A percentile compares a stretch with the other conserved stretches of the same genome.
phyloP scores from a whole-genome alignment of 2,329 filamentous ascomycete genomes.

The Zasmidium cellare region DNA sequence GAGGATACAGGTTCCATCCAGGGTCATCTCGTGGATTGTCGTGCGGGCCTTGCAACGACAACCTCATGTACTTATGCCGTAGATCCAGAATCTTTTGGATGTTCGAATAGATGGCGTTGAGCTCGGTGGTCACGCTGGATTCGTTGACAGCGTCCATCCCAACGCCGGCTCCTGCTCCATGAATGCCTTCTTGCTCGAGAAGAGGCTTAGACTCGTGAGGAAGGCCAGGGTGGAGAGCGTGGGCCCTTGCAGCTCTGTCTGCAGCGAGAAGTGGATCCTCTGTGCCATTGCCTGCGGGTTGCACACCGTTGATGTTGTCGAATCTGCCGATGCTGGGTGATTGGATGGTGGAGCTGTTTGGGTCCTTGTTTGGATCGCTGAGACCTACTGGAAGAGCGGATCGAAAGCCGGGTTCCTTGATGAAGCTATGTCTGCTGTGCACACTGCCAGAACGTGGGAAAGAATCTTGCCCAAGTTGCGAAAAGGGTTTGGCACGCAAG shows the following conservation, averaged over 20 bases:
- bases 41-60: slow-evolving; percentile 77
- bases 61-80: slow-evolving; percentile 80
- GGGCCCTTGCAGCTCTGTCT: slow-evolving; percentile 50
- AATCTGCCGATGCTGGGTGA: slow-evolving; percentile 33
- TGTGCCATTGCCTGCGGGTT: not conserved
- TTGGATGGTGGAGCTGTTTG: slow-evolving; percentile 31
- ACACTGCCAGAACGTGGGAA: slow-evolving; percentile 44
- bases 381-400: slow-evolving; percentile 38
- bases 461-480: slow-evolving; percentile 39
- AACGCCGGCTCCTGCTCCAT: slow-evolving; percentile 59
- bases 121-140: slow-evolving; percentile 77
- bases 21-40: slow-evolving; percentile 88
- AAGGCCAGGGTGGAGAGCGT: slow-evolving; percentile 51
- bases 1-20: slow-evolving; percentile 85
- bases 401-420: slow-evolving; percentile 26
- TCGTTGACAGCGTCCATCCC: slow-evolving; percentile 70
- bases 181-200: slow-evolving; percentile 55
- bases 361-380: slow-evolving; percentile 34
- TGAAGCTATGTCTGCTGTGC: slow-evolving; percentile 42
- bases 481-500: slow-evolving; percentile 45
- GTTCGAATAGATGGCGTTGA: slow-evolving; percentile 83
- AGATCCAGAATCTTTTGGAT: slow-evolving; percentile 88
- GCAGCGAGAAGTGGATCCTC: slow-evolving; percentile 42
- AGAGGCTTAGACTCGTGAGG: slow-evolving; percentile 59
- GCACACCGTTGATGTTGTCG: slow-evolving; percentile 21